phyloP scores from a whole-genome alignment of 352 stramenopile species.

The Halophytophthora polymorphica region DNA sequence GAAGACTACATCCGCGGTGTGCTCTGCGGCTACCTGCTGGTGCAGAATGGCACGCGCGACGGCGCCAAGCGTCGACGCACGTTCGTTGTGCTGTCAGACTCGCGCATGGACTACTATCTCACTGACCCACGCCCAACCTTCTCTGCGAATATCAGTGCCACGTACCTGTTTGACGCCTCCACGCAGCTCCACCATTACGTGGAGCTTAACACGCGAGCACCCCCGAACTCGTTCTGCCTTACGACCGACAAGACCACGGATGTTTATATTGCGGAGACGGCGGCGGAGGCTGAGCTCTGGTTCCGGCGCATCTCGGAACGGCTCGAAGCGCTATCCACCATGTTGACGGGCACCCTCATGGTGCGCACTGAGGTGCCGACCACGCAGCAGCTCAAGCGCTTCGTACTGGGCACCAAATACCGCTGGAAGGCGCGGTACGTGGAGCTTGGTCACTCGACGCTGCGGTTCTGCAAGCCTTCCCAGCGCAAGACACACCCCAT shows the following conservation, averaged over 20 bases:
- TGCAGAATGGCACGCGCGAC: constrained; percentile 47
- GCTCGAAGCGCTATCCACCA: constrained; percentile 43
- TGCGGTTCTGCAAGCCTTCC: constrained; percentile 50
- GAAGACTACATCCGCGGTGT: constrained; percentile 75
- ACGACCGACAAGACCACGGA: constrained; percentile 57
- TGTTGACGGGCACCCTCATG: constrained; percentile 48
- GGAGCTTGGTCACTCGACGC: constrained; percentile 49
- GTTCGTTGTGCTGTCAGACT: constrained; percentile 73
- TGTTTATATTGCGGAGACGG: constrained; percentile 56
- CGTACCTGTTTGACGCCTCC: constrained; percentile 36
- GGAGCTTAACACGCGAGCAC: constrained; percentile 59
- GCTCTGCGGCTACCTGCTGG: constrained; percentile 60
- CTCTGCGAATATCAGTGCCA: constrained; percentile 50
- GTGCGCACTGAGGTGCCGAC: constrained; percentile 48
- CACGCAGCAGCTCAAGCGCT: constrained; percentile 49
- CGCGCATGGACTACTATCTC: constrained; percentile 73
- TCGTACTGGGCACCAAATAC: constrained; percentile 62
- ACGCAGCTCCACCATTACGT: constrained; percentile 57
- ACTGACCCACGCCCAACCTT: constrained; percentile 63
- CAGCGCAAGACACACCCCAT: constrained; percentile 45
- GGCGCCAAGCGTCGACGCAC: constrained; percentile 51
- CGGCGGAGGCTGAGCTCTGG: constrained; percentile 47
- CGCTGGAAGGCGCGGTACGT: constrained; percentile 55
- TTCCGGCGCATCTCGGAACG: constrained; percentile 45
- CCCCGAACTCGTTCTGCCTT: constrained; percentile 55